Percentiles rank a stretch among this genome's conserved stretches.
Conservation (phyloP, 148 eudicot species). For the Silene latifolia region DNA sequence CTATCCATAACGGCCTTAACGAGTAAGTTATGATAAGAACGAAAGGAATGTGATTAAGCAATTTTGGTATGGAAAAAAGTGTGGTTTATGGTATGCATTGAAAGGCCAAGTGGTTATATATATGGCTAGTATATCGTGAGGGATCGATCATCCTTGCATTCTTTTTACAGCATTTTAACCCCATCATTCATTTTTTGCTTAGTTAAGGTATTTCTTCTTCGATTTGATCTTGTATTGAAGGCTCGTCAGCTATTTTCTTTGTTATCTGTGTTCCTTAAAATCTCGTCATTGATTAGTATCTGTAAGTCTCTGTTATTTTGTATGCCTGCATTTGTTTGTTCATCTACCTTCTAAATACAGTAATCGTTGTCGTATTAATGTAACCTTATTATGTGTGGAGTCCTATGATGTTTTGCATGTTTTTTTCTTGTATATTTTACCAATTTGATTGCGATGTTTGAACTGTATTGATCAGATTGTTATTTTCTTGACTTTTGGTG, state of each 20-base stretch:
- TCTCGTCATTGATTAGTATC: not conserved
- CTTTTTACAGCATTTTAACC: not conserved
- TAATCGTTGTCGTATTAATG: slow-evolving; percentile 2
- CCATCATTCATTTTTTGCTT: not conserved
- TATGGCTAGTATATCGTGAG: slow-evolving; percentile 8
- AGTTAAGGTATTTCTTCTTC: slow-evolving; percentile 15
- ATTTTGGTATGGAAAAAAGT: slow-evolving; percentile 8
- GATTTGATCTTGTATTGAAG: not conserved
- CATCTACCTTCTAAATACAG: not conserved
- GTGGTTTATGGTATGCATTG: slow-evolving; percentile 14
- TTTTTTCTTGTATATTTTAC: not conserved
- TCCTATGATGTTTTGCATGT: not conserved
- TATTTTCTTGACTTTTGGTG: not conserved
- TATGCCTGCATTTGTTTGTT: slow-evolving; percentile 13
- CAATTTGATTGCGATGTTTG: slow-evolving; percentile 7
- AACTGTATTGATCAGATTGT: not conserved
- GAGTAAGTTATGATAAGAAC: slow-evolving; percentile 12
- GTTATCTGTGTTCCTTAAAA: not conserved
- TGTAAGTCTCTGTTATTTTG: not conserved
- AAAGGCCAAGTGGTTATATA: slow-evolving; percentile 14
- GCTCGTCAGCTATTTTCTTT: not conserved
- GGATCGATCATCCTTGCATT: slow-evolving; percentile 7
- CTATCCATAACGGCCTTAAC: not conserved
- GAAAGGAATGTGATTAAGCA: slow-evolving; percentile 12
- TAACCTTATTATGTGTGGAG: not conserved